Evolutionary conservation across 768 basidiomycete species (phyloP).

Genomic region (Boletus bicolor): DNA sequence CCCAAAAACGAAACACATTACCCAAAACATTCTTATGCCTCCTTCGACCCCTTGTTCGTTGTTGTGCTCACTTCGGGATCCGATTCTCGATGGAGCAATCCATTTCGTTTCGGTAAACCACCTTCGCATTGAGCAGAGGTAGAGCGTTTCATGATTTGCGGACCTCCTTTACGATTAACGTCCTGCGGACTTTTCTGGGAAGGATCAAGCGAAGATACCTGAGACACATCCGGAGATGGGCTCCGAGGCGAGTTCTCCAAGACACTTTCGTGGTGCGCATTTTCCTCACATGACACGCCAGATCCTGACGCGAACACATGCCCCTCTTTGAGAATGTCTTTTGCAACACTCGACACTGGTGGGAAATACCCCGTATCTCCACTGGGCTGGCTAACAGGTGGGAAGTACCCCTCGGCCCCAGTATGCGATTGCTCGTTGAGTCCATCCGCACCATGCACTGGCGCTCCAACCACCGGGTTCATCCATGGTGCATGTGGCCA

Average conservation of each 20-base stretch:
- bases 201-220: constrained; percentile 5
- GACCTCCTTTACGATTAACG: constrained; percentile 9
- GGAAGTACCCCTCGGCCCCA: constrained; percentile 40
- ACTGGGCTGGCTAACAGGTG: constrained; percentile 32
- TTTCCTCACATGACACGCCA: neutral
- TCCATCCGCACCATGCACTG: constrained; percentile 36
- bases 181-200: constrained; percentile 14
- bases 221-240: constrained; percentile 7
- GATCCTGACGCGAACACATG: constrained; percentile 1
- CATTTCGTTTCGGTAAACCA: constrained; percentile 26
- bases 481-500: constrained; percentile 59
- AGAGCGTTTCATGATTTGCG: constrained; percentile 28
- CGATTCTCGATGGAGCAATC: constrained; percentile 30
- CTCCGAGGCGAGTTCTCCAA: constrained; percentile 7
- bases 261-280: neutral
- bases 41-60: constrained; percentile 24
- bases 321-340: constrained; percentile 36
- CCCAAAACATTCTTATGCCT: constrained; percentile 16
- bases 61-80: constrained; percentile 27
- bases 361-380: constrained; percentile 42
- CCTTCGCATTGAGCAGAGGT: constrained; percentile 29
- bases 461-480: constrained; percentile 64
- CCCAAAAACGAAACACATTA: constrained; percentile 12
- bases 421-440: constrained; percentile 6
- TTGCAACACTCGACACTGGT: constrained; percentile 33